A percentile compares a stretch with the other conserved stretches of the same genome.
Conservation (phyloP, 192 early-diverging fungal genomes). For the Umbelopsis sp. region DNA sequence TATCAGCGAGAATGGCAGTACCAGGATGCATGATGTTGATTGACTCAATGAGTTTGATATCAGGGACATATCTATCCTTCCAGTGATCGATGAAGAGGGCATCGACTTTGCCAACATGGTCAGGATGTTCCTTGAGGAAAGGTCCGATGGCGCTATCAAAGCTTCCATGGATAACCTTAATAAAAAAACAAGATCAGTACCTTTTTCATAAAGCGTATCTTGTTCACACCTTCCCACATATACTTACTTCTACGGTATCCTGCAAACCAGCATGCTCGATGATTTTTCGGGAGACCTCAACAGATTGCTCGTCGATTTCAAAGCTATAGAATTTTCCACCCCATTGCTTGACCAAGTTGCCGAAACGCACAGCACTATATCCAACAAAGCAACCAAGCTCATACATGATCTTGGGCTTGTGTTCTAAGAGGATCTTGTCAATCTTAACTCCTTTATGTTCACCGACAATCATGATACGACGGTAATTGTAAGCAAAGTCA, state of each 20-base stretch:
- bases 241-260: constrained; percentile 20
- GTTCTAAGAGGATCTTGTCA: constrained; percentile 16
- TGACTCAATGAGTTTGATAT: constrained; percentile 20
- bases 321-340: constrained; percentile 21
- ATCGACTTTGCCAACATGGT: constrained; percentile 22
- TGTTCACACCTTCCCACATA: not conserved
- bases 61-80: constrained; percentile 23
- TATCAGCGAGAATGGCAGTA: constrained; percentile 22
- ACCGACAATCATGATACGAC: constrained; percentile 26
- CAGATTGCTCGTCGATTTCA: constrained; percentile 11
- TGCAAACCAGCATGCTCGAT: constrained; percentile 23
- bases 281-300: constrained; percentile 18
- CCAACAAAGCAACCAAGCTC: constrained; percentile 29
- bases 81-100: constrained; percentile 28
- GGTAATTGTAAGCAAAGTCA: constrained; percentile 5
- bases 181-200: not conserved
- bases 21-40: constrained; percentile 17
- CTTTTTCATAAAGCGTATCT: not conserved
- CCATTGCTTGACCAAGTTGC: not conserved
- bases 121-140: not conserved
- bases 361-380: constrained; percentile 28
- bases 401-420: constrained; percentile 26
- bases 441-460: constrained; percentile 18
- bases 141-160: not conserved
- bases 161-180: constrained; percentile 21